Evolutionary conservation across 768 basidiomycete genomes (phyloP), one percentile per base, ranked within the genome.

Genomic region (Pleurotus citrinopileatus): DNA sequence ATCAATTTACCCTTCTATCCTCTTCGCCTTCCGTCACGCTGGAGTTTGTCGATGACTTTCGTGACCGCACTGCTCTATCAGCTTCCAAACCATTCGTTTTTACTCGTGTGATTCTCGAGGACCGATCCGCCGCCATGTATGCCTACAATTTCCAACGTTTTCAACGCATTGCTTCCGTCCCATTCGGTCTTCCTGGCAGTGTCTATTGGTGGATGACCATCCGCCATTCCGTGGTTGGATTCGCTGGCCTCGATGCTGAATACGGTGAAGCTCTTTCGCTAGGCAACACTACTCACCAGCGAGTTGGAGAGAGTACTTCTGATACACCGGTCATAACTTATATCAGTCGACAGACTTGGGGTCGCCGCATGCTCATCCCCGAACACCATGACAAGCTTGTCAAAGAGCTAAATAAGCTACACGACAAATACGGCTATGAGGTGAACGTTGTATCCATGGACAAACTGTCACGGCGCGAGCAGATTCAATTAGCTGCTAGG

Each of bases 371-470:
- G 86, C 67, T 98, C 53, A 80, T 81, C 27, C 78, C 75, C 26
- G 80, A 81, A 53, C 80, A 94, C 63, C 93, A 98, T 66, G 86
- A 93, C 3, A 78, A 71, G 48, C 79, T 98, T 7, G 92, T 97
- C 1, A 61, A 72, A 54, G 91, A 87, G 65, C 69, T 98, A 17
- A 74, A 84, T 61, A 81, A 80, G 58, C 71, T 96, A 43, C 76
- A 83, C 22, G 84, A 88, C 54, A 60, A 72, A 47, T 78, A 93
- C 59, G 91, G 87, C 1, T 91, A 87, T 63, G 94, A 97, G 70
- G 84, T 97, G 43, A 91, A 95, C 61, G 75, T 96, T 38, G 92
- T 94, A 3, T 80, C 79, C 55, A 88, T 93, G 74, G 93, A 95
- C 67, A 82, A 87, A 59, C 76, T 96, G 64, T 75, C 88, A 2